Conservation (phyloP, 129 eudicot genomes). For the Pittosporum tobira region DNA sequence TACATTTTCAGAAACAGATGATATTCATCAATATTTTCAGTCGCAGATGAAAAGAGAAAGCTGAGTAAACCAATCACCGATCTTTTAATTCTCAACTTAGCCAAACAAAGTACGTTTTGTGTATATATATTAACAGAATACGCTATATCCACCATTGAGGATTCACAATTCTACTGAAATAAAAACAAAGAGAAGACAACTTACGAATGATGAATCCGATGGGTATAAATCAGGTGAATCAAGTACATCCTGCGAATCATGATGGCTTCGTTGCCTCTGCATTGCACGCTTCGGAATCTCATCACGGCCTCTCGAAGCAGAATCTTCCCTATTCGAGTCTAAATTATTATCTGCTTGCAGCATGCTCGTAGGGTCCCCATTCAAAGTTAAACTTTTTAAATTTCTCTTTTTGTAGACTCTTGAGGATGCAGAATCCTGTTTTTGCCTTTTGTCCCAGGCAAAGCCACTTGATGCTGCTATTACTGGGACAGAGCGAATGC, state of each 20-base stretch:
- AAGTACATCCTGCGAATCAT: conserved; percentile 18
- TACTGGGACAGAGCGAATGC: conserved; percentile 35
- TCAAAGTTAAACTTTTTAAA: conserved; percentile 22
- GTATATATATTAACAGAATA: too few species aligned
- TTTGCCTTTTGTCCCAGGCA: conserved; percentile 51
- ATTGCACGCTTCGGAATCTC: conserved; percentile 9
- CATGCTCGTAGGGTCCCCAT: conserved; percentile 9
- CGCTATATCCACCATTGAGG: too few species aligned
- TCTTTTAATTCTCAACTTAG: too few species aligned
- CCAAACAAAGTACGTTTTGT: too few species aligned
- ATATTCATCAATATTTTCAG: not conserved
- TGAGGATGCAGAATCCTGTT: conserved; percentile 28
- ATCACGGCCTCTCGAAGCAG: conserved; percentile 17
- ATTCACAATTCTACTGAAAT: conserved; percentile 2
- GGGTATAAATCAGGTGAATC: conserved; percentile 27
- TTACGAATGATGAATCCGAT: conserved; percentile 39
- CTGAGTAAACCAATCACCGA: too few species aligned
- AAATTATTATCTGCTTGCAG: conserved; percentile 9
- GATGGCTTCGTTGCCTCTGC: conserved; percentile 11
- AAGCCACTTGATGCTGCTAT: conserved; percentile 43
- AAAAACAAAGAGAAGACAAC: conserved; percentile 6
- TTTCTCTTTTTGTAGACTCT: conserved; percentile 15
- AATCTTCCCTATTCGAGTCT: conserved; percentile 14
- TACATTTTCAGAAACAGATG: conserved; percentile 6
- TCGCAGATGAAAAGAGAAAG: too few species aligned